Base-by-base conservation (phyloP, 208 protist species). In the Acanthamoeba divionensis region DNA sequence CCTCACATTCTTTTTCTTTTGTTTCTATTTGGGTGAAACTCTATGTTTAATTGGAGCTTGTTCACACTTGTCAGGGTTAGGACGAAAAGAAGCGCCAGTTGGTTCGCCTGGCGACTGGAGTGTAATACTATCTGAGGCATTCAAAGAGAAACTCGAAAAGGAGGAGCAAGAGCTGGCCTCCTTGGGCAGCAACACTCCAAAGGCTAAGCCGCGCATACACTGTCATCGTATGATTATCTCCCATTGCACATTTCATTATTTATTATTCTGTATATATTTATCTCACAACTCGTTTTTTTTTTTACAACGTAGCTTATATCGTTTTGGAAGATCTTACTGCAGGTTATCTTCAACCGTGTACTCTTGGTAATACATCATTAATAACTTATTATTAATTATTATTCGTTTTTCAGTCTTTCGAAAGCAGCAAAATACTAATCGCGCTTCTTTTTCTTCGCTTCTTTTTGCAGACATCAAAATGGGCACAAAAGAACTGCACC, bases 291-390 rank as follows among this genome's bases (percentile, higher is more conserved):
- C 29, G 0, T 15, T 29, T 9, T 38, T 2, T 71, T 13, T 3
- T 10, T n/a, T 24, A 26, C 18, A 5, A n/a, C 18, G 18, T 12
- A 80, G 73, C 73, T 38, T 83, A 83, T 36, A 83, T 83, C 48
- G 73, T 83, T 15, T 41, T 83, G 73, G 73, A 83, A 41, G 73
- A 83, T 21, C 73, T 83, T 33, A 83, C 73, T 52, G 73, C 73
- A 0, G 73, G 73, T 52, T 83, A 62, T 24, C 26, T 47, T 24
- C 63, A 65, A n/a, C 73, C 73, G 18, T 83, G 73, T 52, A 83
- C 73, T 38, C 73, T 83, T 21, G 73, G 73, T 83, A 44, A n/a
- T n/a, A n/a, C n/a, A n/a, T n/a, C n/a, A n/a, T n/a, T n/a, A n/a
- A n/a, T n/a, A n/a, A n/a, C n/a, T n/a, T n/a, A n/a, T n/a, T n/a